A percentile compares a stretch with the other conserved stretches of the same genome.
Conservation (phyloP, 495 filamentous ascomycete genomes). For the Penicillium waksmanii region DNA sequence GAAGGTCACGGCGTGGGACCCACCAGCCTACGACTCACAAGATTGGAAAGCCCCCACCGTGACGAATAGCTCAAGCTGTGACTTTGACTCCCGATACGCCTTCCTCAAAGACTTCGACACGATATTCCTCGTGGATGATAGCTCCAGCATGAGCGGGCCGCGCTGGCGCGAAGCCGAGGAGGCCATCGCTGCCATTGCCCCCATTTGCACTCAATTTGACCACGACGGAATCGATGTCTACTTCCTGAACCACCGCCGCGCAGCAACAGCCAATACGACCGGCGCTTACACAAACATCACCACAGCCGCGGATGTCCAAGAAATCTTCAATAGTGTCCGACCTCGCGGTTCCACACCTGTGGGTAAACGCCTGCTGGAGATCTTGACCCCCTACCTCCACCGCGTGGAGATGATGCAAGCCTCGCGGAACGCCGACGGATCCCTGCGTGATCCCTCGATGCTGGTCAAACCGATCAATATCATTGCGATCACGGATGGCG, state of each 20-base stretch:
- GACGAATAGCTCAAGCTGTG: conserved; percentile 7
- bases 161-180: conserved; percentile 76
- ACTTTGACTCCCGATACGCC: conserved; percentile 58
- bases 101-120: conserved; percentile 91
- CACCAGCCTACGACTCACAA: conserved; percentile 38
- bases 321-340: conserved; percentile 67
- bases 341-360: conserved; percentile 76
- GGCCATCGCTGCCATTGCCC: conserved; percentile 77
- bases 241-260: conserved; percentile 74
- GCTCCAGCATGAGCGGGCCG: conserved; percentile 77
- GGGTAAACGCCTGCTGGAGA: conserved; percentile 69
- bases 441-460: conserved; percentile 1
- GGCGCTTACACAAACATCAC: conserved; percentile 62
- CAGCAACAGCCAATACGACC: conserved; percentile 13
- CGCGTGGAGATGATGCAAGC: conserved; percentile 44
- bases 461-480: conserved; percentile 83
- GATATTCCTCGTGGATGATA: conserved; percentile 92
- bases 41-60: conserved; percentile 5
- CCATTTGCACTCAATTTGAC: conserved; percentile 83
- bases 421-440: conserved; percentile 42
- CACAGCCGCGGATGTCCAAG: conserved; percentile 52
- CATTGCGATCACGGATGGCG: conserved; percentile 92
- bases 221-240: conserved; percentile 90
- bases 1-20: conserved; percentile 27
- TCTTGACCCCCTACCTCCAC: conserved; percentile 72